These are phyloP conservation scores for Nothophoma quercina DNA, from an alignment of 2,329 filamentous ascomycete species.

Conservation along the genomic window DNA sequence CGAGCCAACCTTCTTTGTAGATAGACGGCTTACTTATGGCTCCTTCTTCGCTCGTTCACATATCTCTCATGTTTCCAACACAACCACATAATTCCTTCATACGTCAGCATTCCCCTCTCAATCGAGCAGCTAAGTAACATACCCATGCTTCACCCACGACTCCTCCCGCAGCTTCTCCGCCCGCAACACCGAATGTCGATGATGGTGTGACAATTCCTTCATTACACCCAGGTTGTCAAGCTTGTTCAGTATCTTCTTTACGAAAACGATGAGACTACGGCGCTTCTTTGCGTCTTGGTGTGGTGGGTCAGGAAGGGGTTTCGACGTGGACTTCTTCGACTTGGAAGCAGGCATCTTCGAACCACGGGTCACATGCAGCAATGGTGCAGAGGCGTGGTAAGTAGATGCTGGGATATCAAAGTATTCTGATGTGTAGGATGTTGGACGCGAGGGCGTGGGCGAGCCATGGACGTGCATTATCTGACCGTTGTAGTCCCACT, in stretches of 20 bases:
- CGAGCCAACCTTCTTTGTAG: background rate
- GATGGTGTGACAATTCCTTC: conserved; percentile 5
- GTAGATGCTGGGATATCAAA: background rate
- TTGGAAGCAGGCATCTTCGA: too few species aligned
- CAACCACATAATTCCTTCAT: too few species aligned
- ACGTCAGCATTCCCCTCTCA: too few species aligned
- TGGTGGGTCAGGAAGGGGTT: background rate
- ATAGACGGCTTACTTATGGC: background rate
- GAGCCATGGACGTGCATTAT: conserved; percentile 23
- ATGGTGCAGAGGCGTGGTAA: too few species aligned
- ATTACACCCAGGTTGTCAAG: conserved; percentile 18
- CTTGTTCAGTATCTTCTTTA: conserved; percentile 20
- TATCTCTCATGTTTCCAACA: background rate
- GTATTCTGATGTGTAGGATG: background rate
- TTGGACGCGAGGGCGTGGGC: background rate
- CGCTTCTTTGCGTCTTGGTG: conserved; percentile 1
- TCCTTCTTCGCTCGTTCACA: background rate
- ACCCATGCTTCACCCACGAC: background rate
- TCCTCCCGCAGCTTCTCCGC: too few species aligned
- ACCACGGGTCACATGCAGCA: too few species aligned
- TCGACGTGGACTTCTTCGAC: background rate
- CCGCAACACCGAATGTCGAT: background rate
- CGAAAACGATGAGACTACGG: conserved; percentile 11
- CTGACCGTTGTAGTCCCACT: conserved; percentile 29
- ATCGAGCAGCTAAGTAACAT: too few species aligned